Evolutionary conservation across 2,329 filamentous ascomycete genomes (phyloP).

Genomic region (Akanthomyces lecanii): DNA sequence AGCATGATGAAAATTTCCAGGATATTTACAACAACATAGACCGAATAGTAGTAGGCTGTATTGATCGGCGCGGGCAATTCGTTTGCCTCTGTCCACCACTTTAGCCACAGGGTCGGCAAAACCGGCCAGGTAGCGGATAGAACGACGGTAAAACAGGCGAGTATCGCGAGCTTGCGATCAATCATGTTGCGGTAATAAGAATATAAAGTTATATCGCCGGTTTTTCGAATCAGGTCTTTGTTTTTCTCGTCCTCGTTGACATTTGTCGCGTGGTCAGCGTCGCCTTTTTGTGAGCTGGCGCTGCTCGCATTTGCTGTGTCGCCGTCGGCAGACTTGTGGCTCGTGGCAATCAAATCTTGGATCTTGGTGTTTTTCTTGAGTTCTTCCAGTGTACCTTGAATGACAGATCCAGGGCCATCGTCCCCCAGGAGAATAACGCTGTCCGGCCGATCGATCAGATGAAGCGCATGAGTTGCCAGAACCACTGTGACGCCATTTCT

Average conservation of each 20-base stretch:
- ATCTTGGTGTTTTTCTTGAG: constrained; percentile 4
- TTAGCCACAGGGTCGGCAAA: constrained; percentile 22
- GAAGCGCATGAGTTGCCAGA: constrained; percentile 27
- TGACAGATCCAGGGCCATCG: background rate
- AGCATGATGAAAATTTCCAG: constrained; percentile 16
- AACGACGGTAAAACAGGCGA: background rate
- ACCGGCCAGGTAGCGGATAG: background rate
- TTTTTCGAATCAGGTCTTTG: constrained; percentile 9
- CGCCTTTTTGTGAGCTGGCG: constrained; percentile 14
- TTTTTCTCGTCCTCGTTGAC: constrained; percentile 15
- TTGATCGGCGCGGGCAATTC: constrained; percentile 17
- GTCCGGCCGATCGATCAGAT: constrained; percentile 24
- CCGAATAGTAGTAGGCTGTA: constrained; percentile 21
- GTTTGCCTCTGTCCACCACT: constrained; percentile 26
- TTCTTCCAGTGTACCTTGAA: constrained; percentile 6
- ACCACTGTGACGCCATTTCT: constrained; percentile 24
- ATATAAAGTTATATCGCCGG: constrained; percentile 21
- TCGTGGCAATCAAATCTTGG: constrained; percentile 7
- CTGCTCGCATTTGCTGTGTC: background rate
- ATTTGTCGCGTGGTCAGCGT: constrained; percentile 14
- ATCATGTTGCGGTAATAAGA: constrained; percentile 19
- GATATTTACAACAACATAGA: constrained; percentile 19
- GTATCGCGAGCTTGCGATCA: background rate
- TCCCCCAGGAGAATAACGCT: constrained; percentile 5
- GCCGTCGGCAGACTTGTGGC: background rate